Conservation (phyloP, 2,329 filamentous ascomycete genomes). For the Teratosphaeria gauchensis region DNA sequence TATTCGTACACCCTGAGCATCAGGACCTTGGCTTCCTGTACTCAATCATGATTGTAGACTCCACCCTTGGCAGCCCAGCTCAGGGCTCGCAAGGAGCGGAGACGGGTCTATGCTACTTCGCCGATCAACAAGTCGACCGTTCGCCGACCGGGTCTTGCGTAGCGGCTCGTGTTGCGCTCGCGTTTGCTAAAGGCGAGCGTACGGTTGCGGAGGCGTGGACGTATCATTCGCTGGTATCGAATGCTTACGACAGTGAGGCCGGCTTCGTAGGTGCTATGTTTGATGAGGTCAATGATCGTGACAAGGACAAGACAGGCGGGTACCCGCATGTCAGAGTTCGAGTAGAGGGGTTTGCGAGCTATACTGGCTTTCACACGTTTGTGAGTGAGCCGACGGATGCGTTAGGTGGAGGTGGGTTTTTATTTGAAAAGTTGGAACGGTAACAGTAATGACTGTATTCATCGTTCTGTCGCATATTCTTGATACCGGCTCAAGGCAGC, state of each 20-base stretch:
- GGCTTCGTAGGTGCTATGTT: slow-evolving; percentile 9
- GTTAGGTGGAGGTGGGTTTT: not conserved
- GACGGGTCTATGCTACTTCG: slow-evolving; percentile 30
- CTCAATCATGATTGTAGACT: slow-evolving; percentile 32
- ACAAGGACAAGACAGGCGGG: not conserved
- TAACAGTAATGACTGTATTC: not conserved
- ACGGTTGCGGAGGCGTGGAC: slow-evolving; percentile 2
- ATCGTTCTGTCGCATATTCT: not conserved
- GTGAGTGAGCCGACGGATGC: not conserved
- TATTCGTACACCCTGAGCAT: slow-evolving; percentile 18
- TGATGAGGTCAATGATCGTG: not conserved
- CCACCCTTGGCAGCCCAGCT: slow-evolving; percentile 10
- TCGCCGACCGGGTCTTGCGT: slow-evolving; percentile 27
- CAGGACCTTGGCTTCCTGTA: slow-evolving; percentile 27
- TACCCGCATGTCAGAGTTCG: not conserved
- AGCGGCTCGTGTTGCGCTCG: slow-evolving; percentile 22
- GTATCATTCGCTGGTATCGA: slow-evolving; percentile 11
- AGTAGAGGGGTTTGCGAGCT: not conserved
- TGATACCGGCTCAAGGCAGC: not conserved
- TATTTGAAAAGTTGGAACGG: not conserved
- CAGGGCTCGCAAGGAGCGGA: slow-evolving; percentile 24
- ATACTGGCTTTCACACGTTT: not conserved
- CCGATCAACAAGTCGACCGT: slow-evolving; percentile 39
- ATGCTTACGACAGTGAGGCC: slow-evolving; percentile 3
- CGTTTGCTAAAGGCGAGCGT: slow-evolving; percentile 6